Percentiles rank a stretch among this genome's conserved stretches.
These are phyloP conservation scores for Sonneratia alba DNA, from an alignment of 345 rosid genomes.

Conservation along the genomic window DNA sequence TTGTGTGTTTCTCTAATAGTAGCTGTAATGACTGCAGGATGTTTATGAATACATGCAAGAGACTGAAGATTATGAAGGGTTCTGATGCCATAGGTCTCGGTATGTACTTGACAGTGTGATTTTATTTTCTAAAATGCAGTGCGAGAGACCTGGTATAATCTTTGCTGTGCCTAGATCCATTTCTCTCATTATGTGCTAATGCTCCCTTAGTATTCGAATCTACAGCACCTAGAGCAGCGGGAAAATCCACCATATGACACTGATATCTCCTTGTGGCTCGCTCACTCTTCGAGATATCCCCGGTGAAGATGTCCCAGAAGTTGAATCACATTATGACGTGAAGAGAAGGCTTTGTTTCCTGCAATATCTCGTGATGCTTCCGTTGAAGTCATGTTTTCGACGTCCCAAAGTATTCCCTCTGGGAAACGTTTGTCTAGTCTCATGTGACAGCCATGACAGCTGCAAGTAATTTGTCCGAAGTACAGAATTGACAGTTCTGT, in stretches of 20 bases:
- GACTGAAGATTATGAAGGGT: conserved; percentile 70
- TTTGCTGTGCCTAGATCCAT: background rate
- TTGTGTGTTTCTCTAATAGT: background rate
- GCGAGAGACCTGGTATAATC: background rate
- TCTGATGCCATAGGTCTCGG: conserved; percentile 84
- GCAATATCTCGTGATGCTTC: background rate
- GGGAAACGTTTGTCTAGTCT: background rate
- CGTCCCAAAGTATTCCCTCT: background rate
- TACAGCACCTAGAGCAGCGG: conserved; percentile 71
- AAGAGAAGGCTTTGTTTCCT: background rate
- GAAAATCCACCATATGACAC: conserved; percentile 31
- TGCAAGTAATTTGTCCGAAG: background rate
- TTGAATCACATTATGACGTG: background rate
- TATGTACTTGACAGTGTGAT: conserved; percentile 15
- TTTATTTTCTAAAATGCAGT: background rate
- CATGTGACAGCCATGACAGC: background rate
- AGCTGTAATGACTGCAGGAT: conserved; percentile 25
- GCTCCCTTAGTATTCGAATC: background rate
- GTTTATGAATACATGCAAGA: conserved; percentile 77
- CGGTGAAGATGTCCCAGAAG: background rate
- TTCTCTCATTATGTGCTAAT: no score
- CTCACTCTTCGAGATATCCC: background rate
- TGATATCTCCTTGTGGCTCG: background rate
- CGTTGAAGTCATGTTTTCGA: background rate
- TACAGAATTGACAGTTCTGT: background rate